Conservation (phyloP, 2,329 filamentous ascomycete species). For the Pestalotiopsis sp. region DNA sequence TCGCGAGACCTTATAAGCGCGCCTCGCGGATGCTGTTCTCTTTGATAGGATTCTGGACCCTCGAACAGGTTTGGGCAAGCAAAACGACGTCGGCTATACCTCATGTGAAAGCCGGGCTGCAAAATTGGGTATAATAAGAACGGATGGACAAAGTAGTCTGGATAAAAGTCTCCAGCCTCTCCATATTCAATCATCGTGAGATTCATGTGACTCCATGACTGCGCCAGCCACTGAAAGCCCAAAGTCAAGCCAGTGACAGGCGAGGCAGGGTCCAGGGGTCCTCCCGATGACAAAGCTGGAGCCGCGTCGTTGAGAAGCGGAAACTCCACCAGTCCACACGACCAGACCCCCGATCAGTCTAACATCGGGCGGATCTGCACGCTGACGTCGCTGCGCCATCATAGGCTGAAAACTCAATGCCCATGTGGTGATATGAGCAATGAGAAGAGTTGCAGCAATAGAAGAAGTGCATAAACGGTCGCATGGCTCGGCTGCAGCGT, state of each 20-base stretch:
- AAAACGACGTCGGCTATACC: background rate
- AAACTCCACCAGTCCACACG: background rate
- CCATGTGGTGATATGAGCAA: background rate
- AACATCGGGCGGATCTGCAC: constrained; percentile 17
- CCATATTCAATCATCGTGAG: background rate
- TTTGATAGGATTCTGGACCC: too few relatives aligned
- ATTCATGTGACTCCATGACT: background rate
- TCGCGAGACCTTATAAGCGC: background rate
- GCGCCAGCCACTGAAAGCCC: background rate
- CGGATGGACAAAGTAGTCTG: background rate
- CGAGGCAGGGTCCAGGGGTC: constrained; percentile 18
- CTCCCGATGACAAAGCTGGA: background rate
- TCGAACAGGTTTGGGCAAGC: background rate
- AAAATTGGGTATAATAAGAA: background rate
- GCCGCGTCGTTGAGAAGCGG: background rate
- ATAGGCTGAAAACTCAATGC: constrained; percentile 16
- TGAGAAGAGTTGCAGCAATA: background rate
- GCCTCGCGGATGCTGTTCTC: too few relatives aligned
- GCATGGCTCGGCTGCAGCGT: background rate
- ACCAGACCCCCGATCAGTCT: background rate
- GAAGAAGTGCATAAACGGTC: background rate
- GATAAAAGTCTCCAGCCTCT: background rate
- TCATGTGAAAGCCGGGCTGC: background rate
- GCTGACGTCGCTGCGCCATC: constrained; percentile 29
- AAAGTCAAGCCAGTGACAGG: background rate